Base-by-base conservation (phyloP, 2,329 filamentous ascomycete genomes). In the Fusarium xyrophilum region DNA sequence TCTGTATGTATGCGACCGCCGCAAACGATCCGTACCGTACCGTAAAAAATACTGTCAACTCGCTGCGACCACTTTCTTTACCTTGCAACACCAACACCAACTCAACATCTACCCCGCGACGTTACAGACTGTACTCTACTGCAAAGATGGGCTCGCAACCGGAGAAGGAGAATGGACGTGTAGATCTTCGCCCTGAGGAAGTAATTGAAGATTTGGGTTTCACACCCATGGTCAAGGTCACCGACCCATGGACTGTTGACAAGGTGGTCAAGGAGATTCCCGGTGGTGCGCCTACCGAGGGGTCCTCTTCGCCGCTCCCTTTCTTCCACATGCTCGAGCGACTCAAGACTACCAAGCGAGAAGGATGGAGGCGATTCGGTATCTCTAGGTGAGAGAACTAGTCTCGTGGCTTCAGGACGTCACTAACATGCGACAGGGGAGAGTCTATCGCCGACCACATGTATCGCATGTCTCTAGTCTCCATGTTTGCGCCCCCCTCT, bases 401-500 rank as follows among this genome's bases (percentile, higher is more conserved):
- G 27, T 15, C 2, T 4, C 5, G 2, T 1, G 12, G 8, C 2
- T n/a, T 11, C 25, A 11, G 10, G 35, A 13, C 7, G 6, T 36
- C 39, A 48, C 38, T 66, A 15, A 68, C 47, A 57, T n/a, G 15
- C 28, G 3, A 14, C 67, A 89, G 86, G 60, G 91, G 93, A 77
- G 96, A 99, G 80, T 97, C 93, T 4, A 97, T 99, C 76, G 87
- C 93, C 56, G 96, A 99, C 82, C 96, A 99, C 85, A 99, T 99
- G 96, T 99, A 98, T 82, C 93, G 96, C 81, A 99, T 99, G 96
- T 93, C 94, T 51, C 87, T 99, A 72, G 93, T 99, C 79, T 93
- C 93, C 68, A 92, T 99, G 89, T 88, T 97, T 69, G 93, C 93
- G 5, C 95, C 96, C 3, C 85, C 92, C 0, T 81, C 90, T 3